Base-by-base conservation (phyloP, 306 rosid genomes). In the Cucumis hystrix region DNA sequence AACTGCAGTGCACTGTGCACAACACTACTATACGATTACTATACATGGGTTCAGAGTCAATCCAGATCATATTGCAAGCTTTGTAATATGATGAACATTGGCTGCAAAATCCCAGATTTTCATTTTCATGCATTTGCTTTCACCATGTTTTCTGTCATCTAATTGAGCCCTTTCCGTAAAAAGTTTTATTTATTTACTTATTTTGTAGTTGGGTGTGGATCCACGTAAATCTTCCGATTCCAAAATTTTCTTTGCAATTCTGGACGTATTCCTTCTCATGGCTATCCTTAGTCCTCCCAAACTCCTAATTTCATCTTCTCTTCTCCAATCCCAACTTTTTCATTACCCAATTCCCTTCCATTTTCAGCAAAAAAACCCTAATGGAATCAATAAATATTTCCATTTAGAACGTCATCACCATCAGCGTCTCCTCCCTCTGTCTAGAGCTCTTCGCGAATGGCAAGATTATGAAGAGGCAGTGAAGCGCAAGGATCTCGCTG, bases 401-500 rank as follows among this genome's bases (percentile, higher is more conserved):
- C 56, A 65, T 54, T 33, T 65, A 45, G 30, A 49, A 15, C 41
- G 76, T 10, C 63, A 43, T 33, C 37, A 33, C 37, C 3, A 33
- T 13, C 74, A 11, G 37, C 77, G 67, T 7, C 70, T 45, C 70
- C 49, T 12, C 20, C 70, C 17, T 51, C 62, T 47, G 16, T 79
- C 75, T 33, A 23, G 55, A 17, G 94, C 89, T 65, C 80, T 93
- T 77, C 91, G 91, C 54, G 94, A 91, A 83, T 93, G 98, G 98
- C 83, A 84, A 5, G 98, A 93, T 14, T 93, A 91, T 86, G 98
- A 91, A 80, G 98, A 91, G 41, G 98, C 97, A 10, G 89, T 93
- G 77, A 93, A 88, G 87, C 97, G 96, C 80, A 93, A 90, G 70
- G 98, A 93, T 90, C 97, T 93, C 33, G 92, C 91, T 15, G 87